phyloP scores from a whole-genome alignment of 2,329 filamentous ascomycete species.

The Scedosporium aurantiacum region DNA sequence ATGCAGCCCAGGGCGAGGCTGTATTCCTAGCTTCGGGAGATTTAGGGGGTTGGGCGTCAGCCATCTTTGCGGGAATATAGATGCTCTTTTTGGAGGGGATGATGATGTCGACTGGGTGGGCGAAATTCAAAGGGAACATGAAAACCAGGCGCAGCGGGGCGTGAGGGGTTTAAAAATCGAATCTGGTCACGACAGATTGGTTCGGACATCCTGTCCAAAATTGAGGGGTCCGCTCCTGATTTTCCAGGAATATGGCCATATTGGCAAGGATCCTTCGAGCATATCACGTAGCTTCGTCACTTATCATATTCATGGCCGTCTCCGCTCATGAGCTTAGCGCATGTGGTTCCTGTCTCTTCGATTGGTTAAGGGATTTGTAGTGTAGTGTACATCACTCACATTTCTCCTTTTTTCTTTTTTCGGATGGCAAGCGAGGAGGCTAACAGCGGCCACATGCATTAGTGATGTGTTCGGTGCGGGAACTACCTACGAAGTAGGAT shows the following conservation, averaged over 20 bases:
- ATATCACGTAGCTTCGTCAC: not conserved
- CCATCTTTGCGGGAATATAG: not conserved
- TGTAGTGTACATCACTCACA: not conserved
- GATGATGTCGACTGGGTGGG: not conserved
- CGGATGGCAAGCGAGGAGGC: not conserved
- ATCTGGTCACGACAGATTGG: not conserved
- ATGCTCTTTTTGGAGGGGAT: not conserved
- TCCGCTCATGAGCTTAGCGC: not conserved
- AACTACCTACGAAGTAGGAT: not conserved
- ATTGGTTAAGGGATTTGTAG: not conserved
- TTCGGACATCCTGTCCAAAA: not conserved
- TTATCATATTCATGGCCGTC: not conserved
- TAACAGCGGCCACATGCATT: not conserved
- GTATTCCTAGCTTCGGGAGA: not conserved
- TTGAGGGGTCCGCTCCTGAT: not conserved
- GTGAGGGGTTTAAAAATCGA: not conserved
- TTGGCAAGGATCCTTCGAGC: not conserved
- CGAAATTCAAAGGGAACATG: not conserved
- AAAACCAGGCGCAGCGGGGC: not conserved
- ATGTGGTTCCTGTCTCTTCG: not conserved
- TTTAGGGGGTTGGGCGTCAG: not conserved
- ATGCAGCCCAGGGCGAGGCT: not conserved
- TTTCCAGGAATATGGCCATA: not conserved
- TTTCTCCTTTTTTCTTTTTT: not conserved
- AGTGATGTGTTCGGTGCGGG: not conserved